phyloP scores from a whole-genome alignment of 1,284 basidiomycete genomes.

The Exobasidium cylindrosporum region DNA sequence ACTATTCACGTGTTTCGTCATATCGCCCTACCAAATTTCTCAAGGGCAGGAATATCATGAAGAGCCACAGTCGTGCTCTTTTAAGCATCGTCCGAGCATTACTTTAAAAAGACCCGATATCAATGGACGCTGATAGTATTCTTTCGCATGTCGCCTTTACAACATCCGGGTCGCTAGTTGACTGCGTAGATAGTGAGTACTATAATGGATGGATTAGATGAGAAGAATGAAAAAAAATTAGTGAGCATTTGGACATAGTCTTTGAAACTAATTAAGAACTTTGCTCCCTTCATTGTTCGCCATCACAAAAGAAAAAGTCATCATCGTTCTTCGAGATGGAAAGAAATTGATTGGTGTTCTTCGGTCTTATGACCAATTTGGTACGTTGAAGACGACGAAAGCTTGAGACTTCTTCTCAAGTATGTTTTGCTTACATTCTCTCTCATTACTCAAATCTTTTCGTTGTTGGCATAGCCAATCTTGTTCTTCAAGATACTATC shows the following conservation, averaged over 20 bases:
- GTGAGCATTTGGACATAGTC: not conserved
- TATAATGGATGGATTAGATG: too few relatives aligned
- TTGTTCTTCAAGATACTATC: constrained; percentile 64
- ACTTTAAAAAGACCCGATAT: constrained; percentile 4
- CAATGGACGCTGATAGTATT: constrained; percentile 49
- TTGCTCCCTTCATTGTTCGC: not conserved
- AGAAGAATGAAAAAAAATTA: too few relatives aligned
- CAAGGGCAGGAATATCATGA: too few relatives aligned
- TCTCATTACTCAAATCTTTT: too few relatives aligned
- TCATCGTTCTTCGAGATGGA: constrained; percentile 92
- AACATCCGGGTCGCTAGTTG: constrained; percentile 52
- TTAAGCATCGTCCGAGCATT: too few relatives aligned
- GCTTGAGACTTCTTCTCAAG: too few relatives aligned
- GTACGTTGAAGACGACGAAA: too few relatives aligned
- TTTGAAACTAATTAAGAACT: too few relatives aligned
- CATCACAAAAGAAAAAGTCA: constrained; percentile 95
- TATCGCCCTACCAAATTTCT: too few relatives aligned
- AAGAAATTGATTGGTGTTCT: constrained; percentile 93
- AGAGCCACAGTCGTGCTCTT: too few relatives aligned
- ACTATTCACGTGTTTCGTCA: not conserved
- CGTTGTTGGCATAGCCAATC: constrained; percentile 88
- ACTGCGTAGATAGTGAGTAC: constrained; percentile 49
- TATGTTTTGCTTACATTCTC: too few relatives aligned
- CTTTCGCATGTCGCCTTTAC: constrained; percentile 53
- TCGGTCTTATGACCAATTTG: constrained; percentile 97